phyloP scores from a whole-genome alignment of 2,329 filamentous ascomycete species.

The Aspergillus latus region DNA sequence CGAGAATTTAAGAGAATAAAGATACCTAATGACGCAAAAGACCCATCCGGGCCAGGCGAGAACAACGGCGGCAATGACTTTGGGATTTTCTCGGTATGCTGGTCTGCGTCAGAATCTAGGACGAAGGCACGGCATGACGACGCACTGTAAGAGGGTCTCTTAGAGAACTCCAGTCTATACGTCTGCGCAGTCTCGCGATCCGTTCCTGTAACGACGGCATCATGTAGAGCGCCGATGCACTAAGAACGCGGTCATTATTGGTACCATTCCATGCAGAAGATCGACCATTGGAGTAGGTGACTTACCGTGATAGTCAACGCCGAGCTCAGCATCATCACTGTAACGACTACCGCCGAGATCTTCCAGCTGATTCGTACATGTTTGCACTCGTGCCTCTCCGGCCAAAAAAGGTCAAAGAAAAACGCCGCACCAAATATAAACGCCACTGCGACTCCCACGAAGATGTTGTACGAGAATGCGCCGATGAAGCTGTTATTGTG shows the following conservation, averaged over 20 bases:
- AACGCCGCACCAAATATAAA: slow-evolving; percentile 60
- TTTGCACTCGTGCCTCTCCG: slow-evolving; percentile 52
- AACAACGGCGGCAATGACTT: slow-evolving; percentile 53
- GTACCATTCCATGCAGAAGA: too few relatives aligned
- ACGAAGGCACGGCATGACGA: background rate
- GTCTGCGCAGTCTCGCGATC: slow-evolving; percentile 28
- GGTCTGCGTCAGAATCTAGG: background rate
- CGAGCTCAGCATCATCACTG: slow-evolving; percentile 45
- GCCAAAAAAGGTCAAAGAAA: slow-evolving; percentile 64
- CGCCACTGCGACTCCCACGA: slow-evolving; percentile 57
- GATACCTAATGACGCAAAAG: slow-evolving; percentile 44
- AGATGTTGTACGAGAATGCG: slow-evolving; percentile 59
- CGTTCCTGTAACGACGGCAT: slow-evolving; percentile 49
- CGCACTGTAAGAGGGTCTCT: slow-evolving; percentile 34
- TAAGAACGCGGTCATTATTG: slow-evolving; percentile 9
- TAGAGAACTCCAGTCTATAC: slow-evolving; percentile 32
- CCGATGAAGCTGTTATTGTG: slow-evolving; percentile 59
- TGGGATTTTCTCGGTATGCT: slow-evolving; percentile 51
- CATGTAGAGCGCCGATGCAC: slow-evolving; percentile 50
- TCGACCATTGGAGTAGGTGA: too few relatives aligned
- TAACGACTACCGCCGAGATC: slow-evolving; percentile 51
- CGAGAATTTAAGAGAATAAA: too few relatives aligned
- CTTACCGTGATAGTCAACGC: slow-evolving; percentile 52
- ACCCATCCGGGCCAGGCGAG: slow-evolving; percentile 56
- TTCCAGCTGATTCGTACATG: slow-evolving; percentile 57